Evolutionary conservation across 2,329 filamentous ascomycete genomes (phyloP), one percentile per base, ranked within the genome.

Genomic region (Fusarium abutilonis): DNA sequence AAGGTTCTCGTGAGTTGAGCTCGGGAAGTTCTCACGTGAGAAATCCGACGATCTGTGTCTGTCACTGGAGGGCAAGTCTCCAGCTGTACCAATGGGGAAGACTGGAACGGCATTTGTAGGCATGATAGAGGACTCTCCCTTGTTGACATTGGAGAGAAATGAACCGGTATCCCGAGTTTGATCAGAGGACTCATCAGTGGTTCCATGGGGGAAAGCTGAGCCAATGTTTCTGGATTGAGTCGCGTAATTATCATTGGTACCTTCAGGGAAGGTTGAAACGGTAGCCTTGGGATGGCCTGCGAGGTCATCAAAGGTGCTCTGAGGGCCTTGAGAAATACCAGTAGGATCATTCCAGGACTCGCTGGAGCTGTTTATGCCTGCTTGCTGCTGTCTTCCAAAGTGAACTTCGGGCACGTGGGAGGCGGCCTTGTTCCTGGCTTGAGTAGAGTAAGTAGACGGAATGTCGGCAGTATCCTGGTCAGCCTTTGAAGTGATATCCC

Each of bases 401-500:
- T 13, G 29, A 6, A 14, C 14, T 4, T 42, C 2, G 5, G 21
- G 23, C 1, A n/a, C 21, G 0, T 17, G 15, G 3, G 32, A 14
- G 0, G 32, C 21, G 3, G 42, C 31, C 14, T 7, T 14, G 1
- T 39, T 10, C 36, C 34, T 60, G 0, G 56, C 39, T 29, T 29
- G 28, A 10, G 8, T 10, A 29, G 28, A 9, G 3, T 54, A 34
- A 1, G 39, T 8, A 26, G 32, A 28, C 0, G 56, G 26, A 13
- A n/a, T 39, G 1, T 43, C 36, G 4, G 56, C 17, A 8, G 31
- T 34, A n/a, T 34, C 31, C 4, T 43, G 31, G 3, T 56, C 40
- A 6, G 21, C 47, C n/a, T 47, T 44, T 4, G 56, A 60, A 1
- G 56, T 55, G 4, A 60, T 41, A 4, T 60, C 56, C 9, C 15